Evolutionary conservation across 1,139 yeast species (phyloP), one percentile per base, ranked within the genome.

Genomic region (Ashbya aceris): DNA sequence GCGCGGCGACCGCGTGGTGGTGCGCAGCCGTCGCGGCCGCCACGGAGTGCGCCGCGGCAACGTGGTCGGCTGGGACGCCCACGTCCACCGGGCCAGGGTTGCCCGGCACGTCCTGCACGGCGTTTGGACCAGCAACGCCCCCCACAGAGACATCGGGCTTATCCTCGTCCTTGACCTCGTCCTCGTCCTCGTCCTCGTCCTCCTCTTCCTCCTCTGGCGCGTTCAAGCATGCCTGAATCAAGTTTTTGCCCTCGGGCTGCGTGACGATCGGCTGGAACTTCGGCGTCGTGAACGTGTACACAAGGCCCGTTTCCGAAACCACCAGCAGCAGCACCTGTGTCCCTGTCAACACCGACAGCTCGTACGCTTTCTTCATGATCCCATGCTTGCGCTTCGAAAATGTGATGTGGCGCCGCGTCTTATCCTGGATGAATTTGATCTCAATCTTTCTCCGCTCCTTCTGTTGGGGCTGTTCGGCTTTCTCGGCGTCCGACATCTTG

Each of bases 361-460:
- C 98, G 67, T 91, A 91, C 12, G 98, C 98, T 70, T 83, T 91
- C 69, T 91, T 91, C 98, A 91, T 91, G 58, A 91, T 91, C 51
- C 98, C 98, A 35, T 96, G 97, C 67, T 91, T 89, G 66, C 98
- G 83, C 70, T 91, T 91, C 42, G 96, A 85, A 58, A 91, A 91
- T 26, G 98, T 91, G 55, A 91, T 91, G 67, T 91, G 98, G 60
- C 98, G 86, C 65, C 97, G 80, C 28, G 96, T 85, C 68, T 91
- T 91, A 66, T 91, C 96, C 67, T 89, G 95, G 58, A 91, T 91
- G 61, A 91, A 91, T 70, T 87, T 86, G 65, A 91, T 91, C 66
- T 91, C 97, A 61, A 91, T 91, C 68, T 91, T 91, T 68, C 97
- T 82, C 67, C 97, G 77, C 67, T 91, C 97, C 45, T 56, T 56